phyloP scores from a whole-genome alignment of 805 yeast species.

The Grigorovia humatica region DNA sequence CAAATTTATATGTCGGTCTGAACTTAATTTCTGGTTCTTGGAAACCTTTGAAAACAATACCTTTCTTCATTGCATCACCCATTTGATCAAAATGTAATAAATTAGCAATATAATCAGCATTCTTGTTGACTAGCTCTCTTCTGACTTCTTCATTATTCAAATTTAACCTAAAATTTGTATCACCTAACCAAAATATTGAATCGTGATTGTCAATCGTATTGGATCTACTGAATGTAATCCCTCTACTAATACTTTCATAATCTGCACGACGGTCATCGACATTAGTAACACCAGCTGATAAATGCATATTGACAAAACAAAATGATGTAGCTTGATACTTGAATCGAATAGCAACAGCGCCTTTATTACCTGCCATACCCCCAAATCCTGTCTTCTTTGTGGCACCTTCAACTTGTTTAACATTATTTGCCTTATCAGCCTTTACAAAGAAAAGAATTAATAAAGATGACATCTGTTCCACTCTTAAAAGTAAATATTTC shows the following conservation, averaged over 20 bases:
- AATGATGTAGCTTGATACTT: conserved; percentile 70
- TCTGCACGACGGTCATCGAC: conserved; percentile 80
- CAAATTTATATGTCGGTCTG: conserved; percentile 87
- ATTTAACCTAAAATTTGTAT: conserved; percentile 73
- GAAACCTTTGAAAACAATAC: conserved; percentile 65
- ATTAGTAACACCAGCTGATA: conserved; percentile 86
- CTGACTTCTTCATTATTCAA: conserved; percentile 69
- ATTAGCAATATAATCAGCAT: conserved; percentile 28
- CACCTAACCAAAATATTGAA: conserved; percentile 88
- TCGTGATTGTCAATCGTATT: conserved; percentile 74
- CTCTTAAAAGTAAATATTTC: conserved; percentile 54
- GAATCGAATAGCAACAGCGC: conserved; percentile 89
- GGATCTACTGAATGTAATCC: conserved; percentile 71
- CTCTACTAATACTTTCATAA: conserved; percentile 61
- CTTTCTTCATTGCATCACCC: conserved; percentile 56
- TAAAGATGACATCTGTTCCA: conserved; percentile 67
- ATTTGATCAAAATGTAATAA: conserved; percentile 72
- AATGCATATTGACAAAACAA: conserved; percentile 80
- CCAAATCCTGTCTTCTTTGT: conserved; percentile 91
- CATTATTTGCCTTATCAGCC: conserved; percentile 35
- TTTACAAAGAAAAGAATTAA: conserved; percentile 55
- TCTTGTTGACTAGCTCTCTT: conserved; percentile 37
- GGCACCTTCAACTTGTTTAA: conserved; percentile 88
- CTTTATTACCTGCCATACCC: conserved; percentile 95
- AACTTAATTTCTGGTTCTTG: conserved; percentile 69